Percentiles rank a stretch among this genome's conserved stretches.
These are phyloP conservation scores for Penicillium sp. DNA, from an alignment of 2,329 filamentous ascomycete species.

Conservation along the genomic window DNA sequence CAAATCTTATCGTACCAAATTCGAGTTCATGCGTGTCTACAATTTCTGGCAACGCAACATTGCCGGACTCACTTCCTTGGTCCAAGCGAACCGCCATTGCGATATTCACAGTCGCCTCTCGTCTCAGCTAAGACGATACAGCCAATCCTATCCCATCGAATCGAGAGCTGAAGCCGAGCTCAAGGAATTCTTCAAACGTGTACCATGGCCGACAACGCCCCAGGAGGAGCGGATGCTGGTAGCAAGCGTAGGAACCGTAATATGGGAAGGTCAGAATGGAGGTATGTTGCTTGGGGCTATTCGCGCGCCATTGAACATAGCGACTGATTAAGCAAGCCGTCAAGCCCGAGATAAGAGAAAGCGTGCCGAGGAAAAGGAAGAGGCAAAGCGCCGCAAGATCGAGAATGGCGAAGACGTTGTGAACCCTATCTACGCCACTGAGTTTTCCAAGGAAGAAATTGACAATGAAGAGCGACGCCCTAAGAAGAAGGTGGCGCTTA, in stretches of 20 bases:
- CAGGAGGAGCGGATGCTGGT: conserved; percentile 28
- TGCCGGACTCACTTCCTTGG: conserved; percentile 6
- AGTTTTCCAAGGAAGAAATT: conserved; percentile 73
- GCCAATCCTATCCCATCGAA: conserved; percentile 1
- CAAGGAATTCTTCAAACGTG: conserved; percentile 15
- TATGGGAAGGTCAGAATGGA: conserved; percentile 61
- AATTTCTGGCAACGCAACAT: conserved; percentile 15
- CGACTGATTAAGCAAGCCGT: conserved; percentile 49
- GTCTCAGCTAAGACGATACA: not conserved
- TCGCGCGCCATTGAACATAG: conserved; percentile 10
- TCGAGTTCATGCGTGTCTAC: conserved; percentile 21
- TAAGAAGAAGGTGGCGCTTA: conserved; percentile 92
- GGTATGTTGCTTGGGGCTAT: conserved; percentile 42
- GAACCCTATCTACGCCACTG: conserved; percentile 49
- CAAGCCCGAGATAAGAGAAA: conserved; percentile 48
- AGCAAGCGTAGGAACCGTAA: conserved; percentile 56
- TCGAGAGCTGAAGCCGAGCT: conserved; percentile 10
- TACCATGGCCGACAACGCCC: conserved; percentile 32
- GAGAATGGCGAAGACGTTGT: conserved; percentile 41
- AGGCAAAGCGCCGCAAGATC: conserved; percentile 51
- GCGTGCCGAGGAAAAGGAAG: conserved; percentile 46
- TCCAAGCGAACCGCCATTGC: not conserved
- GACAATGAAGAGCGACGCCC: conserved; percentile 78
- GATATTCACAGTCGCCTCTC: not conserved
- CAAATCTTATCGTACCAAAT: not conserved